Percentiles rank a stretch among this genome's conserved stretches.
Evolutionary conservation across 2,329 filamentous ascomycete species (phyloP).

Genomic region (Calycina herbarum): DNA sequence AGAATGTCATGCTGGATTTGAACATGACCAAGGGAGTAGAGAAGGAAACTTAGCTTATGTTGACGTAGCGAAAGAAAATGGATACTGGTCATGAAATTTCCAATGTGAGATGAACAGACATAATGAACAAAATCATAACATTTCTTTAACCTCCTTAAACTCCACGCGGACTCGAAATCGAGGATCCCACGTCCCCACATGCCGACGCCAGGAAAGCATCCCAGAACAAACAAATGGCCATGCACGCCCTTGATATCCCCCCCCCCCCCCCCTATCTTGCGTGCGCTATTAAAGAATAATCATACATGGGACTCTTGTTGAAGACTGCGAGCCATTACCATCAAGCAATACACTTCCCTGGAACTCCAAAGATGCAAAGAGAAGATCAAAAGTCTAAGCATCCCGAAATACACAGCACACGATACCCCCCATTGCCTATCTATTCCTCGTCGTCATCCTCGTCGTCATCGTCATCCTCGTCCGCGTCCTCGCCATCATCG

Average conservation of each 20-base stretch:
- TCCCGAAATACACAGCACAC: neutral
- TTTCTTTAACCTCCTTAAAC: neutral
- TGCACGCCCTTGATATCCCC: slow-evolving; percentile 11
- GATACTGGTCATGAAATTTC: neutral
- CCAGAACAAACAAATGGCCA: neutral
- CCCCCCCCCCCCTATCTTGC: slow-evolving; percentile 13
- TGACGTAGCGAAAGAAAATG: neutral
- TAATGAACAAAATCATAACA: neutral
- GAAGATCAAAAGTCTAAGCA: neutral
- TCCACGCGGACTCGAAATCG: slow-evolving; percentile 1
- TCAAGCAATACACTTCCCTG: slow-evolving; percentile 17
- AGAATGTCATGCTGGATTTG: too few relatives aligned
- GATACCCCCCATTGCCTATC: neutral
- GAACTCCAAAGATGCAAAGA: slow-evolving; percentile 9
- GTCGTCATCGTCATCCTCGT: neutral
- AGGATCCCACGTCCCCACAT: neutral
- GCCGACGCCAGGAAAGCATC: neutral
- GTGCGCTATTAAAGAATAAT: slow-evolving; percentile 25
- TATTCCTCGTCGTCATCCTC: slow-evolving; percentile 9
- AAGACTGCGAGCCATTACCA: slow-evolving; percentile 26
- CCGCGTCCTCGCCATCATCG: slow-evolving; percentile 5
- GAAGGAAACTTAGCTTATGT: too few relatives aligned
- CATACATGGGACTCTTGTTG: slow-evolving; percentile 33
- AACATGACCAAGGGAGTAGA: too few relatives aligned
- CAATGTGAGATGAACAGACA: neutral